Evolutionary conservation across 352 stramenopile species (phyloP), one percentile per base, ranked within the genome.

Genomic region (Phytopythium delawarense): DNA sequence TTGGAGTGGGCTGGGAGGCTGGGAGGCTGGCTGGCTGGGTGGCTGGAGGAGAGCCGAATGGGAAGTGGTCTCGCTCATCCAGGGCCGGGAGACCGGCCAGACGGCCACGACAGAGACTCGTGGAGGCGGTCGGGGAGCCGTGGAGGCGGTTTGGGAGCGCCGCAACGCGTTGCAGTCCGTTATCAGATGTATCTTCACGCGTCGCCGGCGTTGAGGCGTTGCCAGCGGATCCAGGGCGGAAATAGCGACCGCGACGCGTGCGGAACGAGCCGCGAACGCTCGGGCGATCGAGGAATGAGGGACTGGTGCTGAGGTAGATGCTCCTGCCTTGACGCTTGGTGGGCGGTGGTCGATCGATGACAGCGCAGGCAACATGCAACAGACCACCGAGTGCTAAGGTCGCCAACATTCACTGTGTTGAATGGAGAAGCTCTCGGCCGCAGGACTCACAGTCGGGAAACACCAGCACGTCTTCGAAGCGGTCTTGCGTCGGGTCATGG

Each of bases 1-100:
- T 28, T 55, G 60, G 57, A 18, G 34, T n/a, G 39, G 67, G 28
- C 52, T 63, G 66, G 51, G 37, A 51, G 20, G 46, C 9, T 50
- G 30, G 20, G 20, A 16, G 54, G n/a, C 39, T 49, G 35, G 42
- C n/a, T 39, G 25, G 49, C 18, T 32, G 32, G 25, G 9, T 55
- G 49, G 25, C 5, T 46, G 40, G 40, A 49, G 42, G 42, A 28
- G 42, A 49, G 20, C 42, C 42, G 42, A 49, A 49, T 49, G 16
- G 42, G 42, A 49, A 49, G 20, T 49, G 42, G 25, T 18, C 18
- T 49, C 40, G 12, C 1, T 13, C 40, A 9, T 18, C 15, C n/a
- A 49, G 42, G 18, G 40, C 7, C 12, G 13, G 13, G 40, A 21
- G 15, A 20, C 11, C 39, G 39, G 15, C 15, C 5, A 12, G 39